Conservation (phyloP, 2,329 filamentous ascomycete species). For the Aspergillus sp. region DNA sequence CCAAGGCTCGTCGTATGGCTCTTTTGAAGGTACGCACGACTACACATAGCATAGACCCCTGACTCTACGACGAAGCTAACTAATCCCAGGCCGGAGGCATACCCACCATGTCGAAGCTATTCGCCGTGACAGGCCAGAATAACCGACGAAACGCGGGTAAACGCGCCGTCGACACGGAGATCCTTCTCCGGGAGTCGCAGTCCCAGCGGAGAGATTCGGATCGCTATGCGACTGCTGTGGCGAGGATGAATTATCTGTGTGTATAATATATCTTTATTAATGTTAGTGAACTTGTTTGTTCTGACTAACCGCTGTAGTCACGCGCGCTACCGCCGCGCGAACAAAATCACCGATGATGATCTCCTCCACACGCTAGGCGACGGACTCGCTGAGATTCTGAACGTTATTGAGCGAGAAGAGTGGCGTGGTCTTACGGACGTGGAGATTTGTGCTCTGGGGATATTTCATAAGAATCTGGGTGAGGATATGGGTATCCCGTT, state of each 20-base stretch:
- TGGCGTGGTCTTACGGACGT: conserved; percentile 66
- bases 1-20: conserved; percentile 28
- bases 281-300: no score
- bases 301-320: conserved; percentile 36
- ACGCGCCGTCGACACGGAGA: conserved; percentile 51
- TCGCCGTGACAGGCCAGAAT: conserved; percentile 51
- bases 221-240: conserved; percentile 50
- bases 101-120: conserved; percentile 51
- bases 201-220: conserved; percentile 39
- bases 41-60: neutral
- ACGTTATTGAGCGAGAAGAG: conserved; percentile 63
- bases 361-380: conserved; percentile 61
- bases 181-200: conserved; percentile 48
- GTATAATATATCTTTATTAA: fast-evolving
- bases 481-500: conserved; percentile 65
- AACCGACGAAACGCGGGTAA: conserved; percentile 47
- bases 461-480: conserved; percentile 65
- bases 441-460: conserved; percentile 63
- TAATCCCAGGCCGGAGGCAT: conserved; percentile 49
- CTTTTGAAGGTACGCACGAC: conserved; percentile 28
- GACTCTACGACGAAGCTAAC: no score
- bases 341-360: conserved; percentile 60
- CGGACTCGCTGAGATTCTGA: conserved; percentile 62
- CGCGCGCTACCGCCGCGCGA: conserved; percentile 52
- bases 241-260: conserved; percentile 60